Base-by-base conservation (phyloP, 345 rosid species). In the Toxicodendron radicans region DNA sequence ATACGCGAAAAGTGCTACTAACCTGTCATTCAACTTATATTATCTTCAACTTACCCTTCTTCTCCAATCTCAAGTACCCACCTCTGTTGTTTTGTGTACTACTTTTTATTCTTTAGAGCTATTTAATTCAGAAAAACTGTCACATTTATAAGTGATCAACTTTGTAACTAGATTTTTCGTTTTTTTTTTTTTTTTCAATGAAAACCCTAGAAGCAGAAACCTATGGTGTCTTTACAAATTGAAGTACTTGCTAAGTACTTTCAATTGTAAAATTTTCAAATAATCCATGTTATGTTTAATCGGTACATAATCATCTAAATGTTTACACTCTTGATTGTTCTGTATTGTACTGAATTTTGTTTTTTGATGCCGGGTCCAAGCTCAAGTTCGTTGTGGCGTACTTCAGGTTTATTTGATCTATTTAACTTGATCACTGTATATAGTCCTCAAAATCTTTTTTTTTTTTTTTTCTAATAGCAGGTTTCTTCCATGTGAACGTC, bases 161-260 rank as follows among this genome's bases (percentile, higher is more conserved):
- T 21, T 7, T 70, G 53, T 41, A 41, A n/a, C 17, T 53, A 57
- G 12, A 13, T 33, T 65, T 53, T 43, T 52, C 14, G 17, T 17
- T 38, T 13, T 35, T 16, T 33, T 23, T 18, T 57, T 18, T 41
- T 66, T 17, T 14, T 10, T 66, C 48, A 32, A 46, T 52, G 35
- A 16, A 52, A 45, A 57, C 64, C 65, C 67, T 43, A 18, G 68
- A 77, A 59, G 27, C 58, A n/a, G 58, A 48, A 53, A 41, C 74
- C 27, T 46, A 11, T 48, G 32, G 27, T 43, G 59, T 27, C n/a
- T 33, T 33, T 5, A 11, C 7, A 4, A 49, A 30, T 54, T 51
- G 17, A 79, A 73, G 13, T 12, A n/a, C 30, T 6, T 2, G 53
- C 4, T 49, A 13, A 49, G 17, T 14, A 17, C 18, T 17, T 49